These are phyloP conservation scores for Pleurotus djamor DNA, from an alignment of 768 basidiomycete species.

Conservation along the genomic window DNA sequence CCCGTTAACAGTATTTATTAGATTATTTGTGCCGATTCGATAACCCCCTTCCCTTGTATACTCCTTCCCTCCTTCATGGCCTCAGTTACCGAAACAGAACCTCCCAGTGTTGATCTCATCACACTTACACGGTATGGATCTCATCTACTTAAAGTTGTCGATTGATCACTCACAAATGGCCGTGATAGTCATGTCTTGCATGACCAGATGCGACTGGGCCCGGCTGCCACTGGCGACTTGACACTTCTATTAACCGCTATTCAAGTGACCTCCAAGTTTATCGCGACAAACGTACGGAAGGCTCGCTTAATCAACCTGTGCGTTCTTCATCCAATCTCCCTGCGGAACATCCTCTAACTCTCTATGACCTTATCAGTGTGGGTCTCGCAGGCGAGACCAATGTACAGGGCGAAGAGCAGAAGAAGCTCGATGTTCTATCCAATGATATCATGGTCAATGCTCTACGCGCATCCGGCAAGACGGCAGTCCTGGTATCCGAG, in stretches of 20 bases:
- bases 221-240: slow-evolving; percentile 87
- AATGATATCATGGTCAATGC: slow-evolving; percentile 99
- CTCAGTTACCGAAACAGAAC: slow-evolving; percentile 55
- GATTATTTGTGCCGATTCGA: background rate
- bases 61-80: slow-evolving; percentile 5
- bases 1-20: slow-evolving; percentile 2
- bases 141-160: background rate
- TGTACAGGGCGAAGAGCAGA: slow-evolving; percentile 98
- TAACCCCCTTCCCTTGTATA: background rate
- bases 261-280: slow-evolving; percentile 95
- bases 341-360: too few relatives aligned
- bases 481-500: slow-evolving; percentile 95
- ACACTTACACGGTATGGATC: slow-evolving; percentile 81
- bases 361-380: slow-evolving; percentile 52
- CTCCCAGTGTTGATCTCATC: slow-evolving; percentile 84
- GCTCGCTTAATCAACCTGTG: slow-evolving; percentile 97
- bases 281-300: slow-evolving; percentile 96
- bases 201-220: slow-evolving; percentile 81
- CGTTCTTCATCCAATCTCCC: slow-evolving; percentile 23
- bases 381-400: slow-evolving; percentile 97
- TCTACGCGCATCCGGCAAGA: slow-evolving; percentile 94
- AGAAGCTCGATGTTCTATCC: slow-evolving; percentile 96
- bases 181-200: slow-evolving; percentile 75
- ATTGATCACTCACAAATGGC: slow-evolving; percentile 4
- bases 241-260: slow-evolving; percentile 95